Evolutionary conservation across 495 filamentous ascomycete species (phyloP).

Genomic region (Annulohypoxylon moriforme): DNA sequence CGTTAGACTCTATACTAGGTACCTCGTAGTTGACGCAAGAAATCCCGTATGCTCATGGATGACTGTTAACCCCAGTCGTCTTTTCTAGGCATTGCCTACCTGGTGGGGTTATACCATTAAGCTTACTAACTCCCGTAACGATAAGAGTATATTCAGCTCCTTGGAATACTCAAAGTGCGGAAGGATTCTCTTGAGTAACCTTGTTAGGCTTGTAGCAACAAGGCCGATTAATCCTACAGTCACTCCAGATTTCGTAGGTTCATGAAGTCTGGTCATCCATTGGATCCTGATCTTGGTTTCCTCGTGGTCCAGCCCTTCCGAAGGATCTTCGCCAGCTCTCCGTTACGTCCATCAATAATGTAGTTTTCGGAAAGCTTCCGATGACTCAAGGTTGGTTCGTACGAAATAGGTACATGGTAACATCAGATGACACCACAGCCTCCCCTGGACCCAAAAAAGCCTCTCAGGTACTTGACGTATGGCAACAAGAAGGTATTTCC

Average conservation of each 20-base stretch:
- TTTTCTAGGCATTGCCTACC: not conserved
- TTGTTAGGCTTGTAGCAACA: constrained; percentile 7
- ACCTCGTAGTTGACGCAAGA: constrained; percentile 3
- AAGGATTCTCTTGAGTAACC: constrained; percentile 15
- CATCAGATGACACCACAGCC: not conserved
- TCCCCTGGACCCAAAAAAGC: not conserved
- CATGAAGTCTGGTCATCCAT: not conserved
- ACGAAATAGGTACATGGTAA: not conserved
- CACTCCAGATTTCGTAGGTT: not conserved
- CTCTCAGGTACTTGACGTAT: not conserved
- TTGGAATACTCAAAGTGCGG: not conserved
- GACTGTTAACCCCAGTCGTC: not conserved
- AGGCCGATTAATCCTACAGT: not conserved
- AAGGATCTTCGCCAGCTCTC: constrained; percentile 3
- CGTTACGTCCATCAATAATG: not conserved
- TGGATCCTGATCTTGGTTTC: not conserved
- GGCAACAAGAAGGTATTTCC: not conserved
- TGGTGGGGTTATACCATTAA: constrained; percentile 4
- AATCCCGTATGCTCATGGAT: not conserved
- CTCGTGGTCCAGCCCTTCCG: not conserved
- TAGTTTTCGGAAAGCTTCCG: not conserved
- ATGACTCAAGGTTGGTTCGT: not conserved
- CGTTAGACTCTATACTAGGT: not conserved
- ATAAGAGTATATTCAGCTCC: constrained; percentile 3
- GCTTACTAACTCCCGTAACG: constrained; percentile 20